phyloP scores from a whole-genome alignment of 2,329 filamentous ascomycete species.

The Cordyceps cateniannulata region DNA sequence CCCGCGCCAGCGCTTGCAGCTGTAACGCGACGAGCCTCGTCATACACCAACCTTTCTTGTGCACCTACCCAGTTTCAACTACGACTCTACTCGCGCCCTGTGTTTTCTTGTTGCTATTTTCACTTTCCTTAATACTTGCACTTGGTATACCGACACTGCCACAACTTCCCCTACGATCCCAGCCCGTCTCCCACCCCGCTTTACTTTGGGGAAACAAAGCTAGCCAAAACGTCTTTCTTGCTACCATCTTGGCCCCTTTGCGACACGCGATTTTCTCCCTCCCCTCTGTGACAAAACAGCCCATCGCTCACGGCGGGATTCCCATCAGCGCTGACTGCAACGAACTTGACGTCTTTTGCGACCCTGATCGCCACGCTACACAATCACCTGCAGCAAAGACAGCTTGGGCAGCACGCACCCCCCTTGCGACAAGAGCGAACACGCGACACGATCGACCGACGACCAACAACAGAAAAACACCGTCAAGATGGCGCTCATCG shows the following conservation, averaged over 20 bases:
- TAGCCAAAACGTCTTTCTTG: not conserved
- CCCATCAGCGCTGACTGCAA: not conserved
- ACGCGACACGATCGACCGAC: not conserved
- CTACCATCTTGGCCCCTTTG: not conserved
- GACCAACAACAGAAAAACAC: not conserved
- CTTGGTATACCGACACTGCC: not conserved
- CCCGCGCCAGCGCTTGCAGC: not conserved
- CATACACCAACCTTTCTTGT: not conserved
- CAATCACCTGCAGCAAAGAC: not conserved
- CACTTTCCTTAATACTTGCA: not conserved
- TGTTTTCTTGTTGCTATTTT: not conserved
- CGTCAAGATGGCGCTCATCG: slow-evolving; percentile 67
- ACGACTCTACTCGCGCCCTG: not conserved
- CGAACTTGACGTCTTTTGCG: not conserved
- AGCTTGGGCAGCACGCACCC: not conserved
- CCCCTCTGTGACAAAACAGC: not conserved
- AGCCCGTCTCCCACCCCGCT: not conserved
- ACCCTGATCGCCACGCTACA: not conserved
- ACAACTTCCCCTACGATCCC: not conserved
- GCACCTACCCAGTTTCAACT: not conserved
- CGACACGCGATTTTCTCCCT: not conserved
- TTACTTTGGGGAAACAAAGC: not conserved
- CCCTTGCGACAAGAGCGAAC: not conserved
- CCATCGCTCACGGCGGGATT: not conserved
- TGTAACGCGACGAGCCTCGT: not conserved